Percentiles rank a stretch among this genome's conserved stretches.
Conservation (phyloP, 1,284 basidiomycete genomes). For the Papiliotrema laurentii region DNA sequence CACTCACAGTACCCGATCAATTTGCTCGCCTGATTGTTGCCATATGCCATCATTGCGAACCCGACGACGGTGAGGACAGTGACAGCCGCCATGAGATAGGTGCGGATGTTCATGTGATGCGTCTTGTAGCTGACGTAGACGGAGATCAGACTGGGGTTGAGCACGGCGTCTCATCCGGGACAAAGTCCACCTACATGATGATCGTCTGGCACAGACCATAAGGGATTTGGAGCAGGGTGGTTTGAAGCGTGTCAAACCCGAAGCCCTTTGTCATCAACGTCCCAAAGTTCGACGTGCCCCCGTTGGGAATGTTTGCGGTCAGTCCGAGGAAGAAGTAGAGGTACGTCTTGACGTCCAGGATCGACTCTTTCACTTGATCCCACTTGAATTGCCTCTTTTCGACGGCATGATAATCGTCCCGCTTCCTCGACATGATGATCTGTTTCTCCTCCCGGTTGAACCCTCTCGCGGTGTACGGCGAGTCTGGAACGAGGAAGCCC, state of each 20-base stretch:
- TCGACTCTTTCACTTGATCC: conserved; percentile 43
- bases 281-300: conserved; percentile 29
- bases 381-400: conserved; percentile 45
- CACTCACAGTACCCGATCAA: conserved; percentile 28
- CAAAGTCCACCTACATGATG: conserved; percentile 16
- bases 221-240: conserved; percentile 38
- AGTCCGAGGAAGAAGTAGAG: conserved; percentile 40
- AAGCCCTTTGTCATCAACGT: conserved; percentile 32
- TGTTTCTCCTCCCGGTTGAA: conserved; percentile 42
- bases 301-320: conserved; percentile 40
- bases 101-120: conserved; percentile 26
- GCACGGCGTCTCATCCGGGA: not conserved
- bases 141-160: conserved; percentile 12
- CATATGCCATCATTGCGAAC: conserved; percentile 33
- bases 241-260: conserved; percentile 32
- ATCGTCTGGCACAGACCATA: conserved; percentile 35
- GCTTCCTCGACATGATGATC: conserved; percentile 43
- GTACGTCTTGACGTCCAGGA: conserved; percentile 43
- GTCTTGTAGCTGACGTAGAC: conserved; percentile 29
- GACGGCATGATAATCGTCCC: conserved; percentile 46
- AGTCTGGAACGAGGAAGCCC: conserved; percentile 34
- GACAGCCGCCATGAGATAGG: conserved; percentile 24
- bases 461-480: conserved; percentile 28
- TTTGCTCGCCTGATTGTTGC: conserved; percentile 21
- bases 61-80: conserved; percentile 29